Evolutionary conservation across 345 rosid species (phyloP), one percentile per base, ranked within the genome.

Genomic region (Camelina laxa): DNA sequence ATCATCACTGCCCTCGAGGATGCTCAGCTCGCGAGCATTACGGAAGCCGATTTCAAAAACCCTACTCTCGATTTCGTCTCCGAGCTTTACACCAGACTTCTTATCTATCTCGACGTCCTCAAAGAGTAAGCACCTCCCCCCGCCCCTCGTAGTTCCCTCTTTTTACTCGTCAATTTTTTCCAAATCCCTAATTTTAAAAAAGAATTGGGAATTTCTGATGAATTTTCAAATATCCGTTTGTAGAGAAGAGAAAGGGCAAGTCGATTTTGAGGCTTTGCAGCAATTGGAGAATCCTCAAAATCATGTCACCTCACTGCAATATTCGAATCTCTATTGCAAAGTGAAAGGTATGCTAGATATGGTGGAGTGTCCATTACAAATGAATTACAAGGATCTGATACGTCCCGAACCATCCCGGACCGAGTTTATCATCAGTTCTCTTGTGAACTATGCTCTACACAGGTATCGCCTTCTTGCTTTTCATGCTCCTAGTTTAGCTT

Each of bases 281-380:
- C 84, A 82, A 79, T 79, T 96, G 17, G 99, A 96, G 87, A 92
- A 89, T 69, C 99, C 98, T 59, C 80, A 79, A n/a, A n/a, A n/a
- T 67, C 91, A 88, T 56, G 69, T 54, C 6, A 92, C 85, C 3
- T 87, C 94, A 1, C 60, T 85, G 44, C 85, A 79, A 56, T 56
- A 35, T 10, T 80, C 87, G 82, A 85, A 81, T 60, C 73, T 86
- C 62, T 87, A 75, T 62, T 19, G 57, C 62, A 87, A 80, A 81
- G 56, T 95, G 30, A 86, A 77, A 71, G 80, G 81, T 66, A 65
- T 86, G 62, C 31, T 91, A 30, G 75, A 61, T 3, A 61, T 82
- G 67, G 72, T 27, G 14, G 72, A 67, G 3, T 96, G 97, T 74
- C 96, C 97, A 0, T 54, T 74, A 19, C 74, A 80, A 14, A 83